Conservation (phyloP, 1,284 basidiomycete genomes). For the Irpex lacteus region DNA sequence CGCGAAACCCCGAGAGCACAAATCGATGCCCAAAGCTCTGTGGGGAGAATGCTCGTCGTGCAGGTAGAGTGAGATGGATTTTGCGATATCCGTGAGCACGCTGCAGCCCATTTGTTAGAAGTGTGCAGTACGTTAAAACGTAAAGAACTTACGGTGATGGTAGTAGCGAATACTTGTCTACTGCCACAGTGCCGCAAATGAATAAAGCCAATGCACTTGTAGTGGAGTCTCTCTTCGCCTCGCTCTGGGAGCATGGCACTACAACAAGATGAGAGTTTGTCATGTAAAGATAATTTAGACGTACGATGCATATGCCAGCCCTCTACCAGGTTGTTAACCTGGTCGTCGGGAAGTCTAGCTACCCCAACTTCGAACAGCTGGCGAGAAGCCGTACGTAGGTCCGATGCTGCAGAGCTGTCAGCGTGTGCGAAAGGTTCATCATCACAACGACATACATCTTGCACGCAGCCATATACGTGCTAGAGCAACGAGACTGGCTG, state of each 20-base stretch:
- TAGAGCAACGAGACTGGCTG: conserved; percentile 71
- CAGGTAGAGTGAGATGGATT: conserved; percentile 77
- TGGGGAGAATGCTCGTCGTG: conserved; percentile 67
- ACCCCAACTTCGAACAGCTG: conserved; percentile 76
- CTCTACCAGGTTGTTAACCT: conserved; percentile 59
- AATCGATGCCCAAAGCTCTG: conserved; percentile 80
- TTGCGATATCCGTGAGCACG: conserved; percentile 78
- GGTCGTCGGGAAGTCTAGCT: conserved; percentile 62
- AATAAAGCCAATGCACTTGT: conserved; percentile 70
- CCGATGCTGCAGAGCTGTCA: conserved; percentile 40
- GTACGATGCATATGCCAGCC: conserved; percentile 68
- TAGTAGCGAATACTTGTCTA: conserved; percentile 78
- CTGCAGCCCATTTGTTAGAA: conserved; percentile 36
- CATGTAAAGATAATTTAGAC: conserved; percentile 22
- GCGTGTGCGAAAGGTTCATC: not conserved
- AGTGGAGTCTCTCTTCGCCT: conserved; percentile 49
- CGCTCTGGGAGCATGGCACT: conserved; percentile 74
- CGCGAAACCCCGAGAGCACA: conserved; percentile 87
- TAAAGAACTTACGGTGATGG: conserved; percentile 54
- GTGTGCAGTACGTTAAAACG: not conserved
- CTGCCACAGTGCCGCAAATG: conserved; percentile 80
- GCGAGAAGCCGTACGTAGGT: conserved; percentile 73
- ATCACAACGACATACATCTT: conserved; percentile 47
- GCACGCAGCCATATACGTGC: conserved; percentile 75
- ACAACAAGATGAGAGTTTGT: conserved; percentile 11